Percentiles rank a stretch among this genome's conserved stretches.
Conservation (phyloP, 1,139 yeast genomes). For the Pneumocystis oryctolagi region DNA sequence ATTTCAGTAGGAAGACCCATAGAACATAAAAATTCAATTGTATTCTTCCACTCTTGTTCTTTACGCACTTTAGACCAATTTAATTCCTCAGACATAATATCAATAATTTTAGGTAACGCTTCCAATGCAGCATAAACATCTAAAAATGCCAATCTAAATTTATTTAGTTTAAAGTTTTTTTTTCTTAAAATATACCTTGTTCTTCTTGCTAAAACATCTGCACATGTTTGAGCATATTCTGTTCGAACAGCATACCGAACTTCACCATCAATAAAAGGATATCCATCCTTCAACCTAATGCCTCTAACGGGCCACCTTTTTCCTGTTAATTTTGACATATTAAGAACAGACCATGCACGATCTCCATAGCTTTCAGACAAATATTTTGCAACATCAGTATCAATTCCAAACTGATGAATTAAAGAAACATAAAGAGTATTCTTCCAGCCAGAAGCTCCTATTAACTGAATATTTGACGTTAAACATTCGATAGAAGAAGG, state of each 20-base stretch:
- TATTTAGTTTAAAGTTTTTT: not conserved
- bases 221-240: conserved; percentile 78
- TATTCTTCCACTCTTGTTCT: conserved; percentile 31
- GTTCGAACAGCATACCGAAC: conserved; percentile 64
- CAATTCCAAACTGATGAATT: conserved; percentile 62
- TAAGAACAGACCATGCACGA: conserved; percentile 54
- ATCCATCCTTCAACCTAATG: conserved; percentile 36
- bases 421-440: conserved; percentile 62
- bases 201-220: conserved; percentile 86
- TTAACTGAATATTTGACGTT: conserved; percentile 52
- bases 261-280: conserved; percentile 89
- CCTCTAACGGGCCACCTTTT: conserved; percentile 22
- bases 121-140: conserved; percentile 72
- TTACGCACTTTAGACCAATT: conserved; percentile 56
- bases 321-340: conserved; percentile 31
- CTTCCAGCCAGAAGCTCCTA: conserved; percentile 59
- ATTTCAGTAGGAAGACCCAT: conserved; percentile 26
- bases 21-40: conserved; percentile 26
- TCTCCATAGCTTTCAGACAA: conserved; percentile 81
- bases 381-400: conserved; percentile 66
- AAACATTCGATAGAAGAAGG: conserved; percentile 27
- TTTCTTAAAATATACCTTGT: conserved; percentile 28
- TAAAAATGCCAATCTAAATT: conserved; percentile 59
- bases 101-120: conserved; percentile 75
- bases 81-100: conserved; percentile 66